phyloP scores from a whole-genome alignment of 768 basidiomycete genomes.

The Cystobasidium onofrii region DNA sequence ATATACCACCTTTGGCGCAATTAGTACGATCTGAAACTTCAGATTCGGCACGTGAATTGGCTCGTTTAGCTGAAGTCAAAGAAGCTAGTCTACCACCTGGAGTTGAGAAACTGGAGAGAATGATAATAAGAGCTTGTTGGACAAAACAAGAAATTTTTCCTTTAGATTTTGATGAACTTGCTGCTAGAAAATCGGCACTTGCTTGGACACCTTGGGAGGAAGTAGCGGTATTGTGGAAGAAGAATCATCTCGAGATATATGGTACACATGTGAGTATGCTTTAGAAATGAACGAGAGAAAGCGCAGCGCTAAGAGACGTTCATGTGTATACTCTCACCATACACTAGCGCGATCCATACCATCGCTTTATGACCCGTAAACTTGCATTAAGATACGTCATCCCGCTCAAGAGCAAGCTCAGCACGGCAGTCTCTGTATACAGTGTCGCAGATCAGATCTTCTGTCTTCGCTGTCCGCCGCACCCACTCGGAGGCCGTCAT shows the following conservation, averaged over 20 bases:
- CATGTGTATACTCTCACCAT: no score
- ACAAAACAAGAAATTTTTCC: background rate
- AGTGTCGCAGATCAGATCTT: slow-evolving; percentile 7
- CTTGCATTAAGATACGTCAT: slow-evolving; percentile 13
- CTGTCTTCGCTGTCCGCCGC: background rate
- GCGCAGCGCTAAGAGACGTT: no score
- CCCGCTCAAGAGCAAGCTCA: background rate
- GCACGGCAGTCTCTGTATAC: slow-evolving; percentile 1
- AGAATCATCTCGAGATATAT: slow-evolving; percentile 7
- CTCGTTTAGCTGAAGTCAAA: slow-evolving; percentile 1
- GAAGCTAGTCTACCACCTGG: slow-evolving; percentile 13
- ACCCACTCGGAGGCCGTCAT: background rate
- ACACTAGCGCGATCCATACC: background rate
- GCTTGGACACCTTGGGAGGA: slow-evolving; percentile 18
- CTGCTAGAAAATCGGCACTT: slow-evolving; percentile 11
- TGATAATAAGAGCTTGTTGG: slow-evolving; percentile 14
- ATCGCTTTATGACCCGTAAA: background rate
- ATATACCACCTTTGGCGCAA: background rate
- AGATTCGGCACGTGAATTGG: background rate
- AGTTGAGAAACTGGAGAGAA: slow-evolving; percentile 21
- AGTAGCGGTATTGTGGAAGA: slow-evolving; percentile 9
- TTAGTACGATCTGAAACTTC: background rate
- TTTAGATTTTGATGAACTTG: background rate
- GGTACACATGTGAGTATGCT: slow-evolving; percentile 22
- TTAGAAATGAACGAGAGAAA: no score